These are phyloP conservation scores for Thoreauomyces humboldtii DNA, from an alignment of 192 early-diverging fungal species.

Conservation along the genomic window DNA sequence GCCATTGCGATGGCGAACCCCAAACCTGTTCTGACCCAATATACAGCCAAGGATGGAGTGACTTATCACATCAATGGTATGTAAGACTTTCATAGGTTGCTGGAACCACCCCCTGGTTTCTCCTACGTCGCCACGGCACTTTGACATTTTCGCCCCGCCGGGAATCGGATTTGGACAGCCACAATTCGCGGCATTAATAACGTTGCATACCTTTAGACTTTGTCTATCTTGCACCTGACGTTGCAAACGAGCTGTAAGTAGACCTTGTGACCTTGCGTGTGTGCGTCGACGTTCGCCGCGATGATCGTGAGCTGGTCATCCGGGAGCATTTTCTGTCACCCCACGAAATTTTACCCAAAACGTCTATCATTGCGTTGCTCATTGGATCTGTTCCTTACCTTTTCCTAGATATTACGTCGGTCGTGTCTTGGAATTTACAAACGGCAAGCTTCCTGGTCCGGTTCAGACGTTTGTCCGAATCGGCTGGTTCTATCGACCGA, in stretches of 20 bases:
- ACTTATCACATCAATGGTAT: slow-evolving; percentile 21
- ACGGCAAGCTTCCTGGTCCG: slow-evolving; percentile 25
- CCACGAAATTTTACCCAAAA: too few relatives aligned
- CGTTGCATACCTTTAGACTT: slow-evolving; percentile 50
- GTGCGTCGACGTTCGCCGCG: not conserved
- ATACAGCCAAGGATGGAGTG: slow-evolving; percentile 18
- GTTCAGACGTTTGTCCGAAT: slow-evolving; percentile 40
- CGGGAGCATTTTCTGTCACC: not conserved
- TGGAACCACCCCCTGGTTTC: not conserved
- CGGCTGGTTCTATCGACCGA: slow-evolving; percentile 63
- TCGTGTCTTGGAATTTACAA: slow-evolving; percentile 73
- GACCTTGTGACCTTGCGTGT: not conserved
- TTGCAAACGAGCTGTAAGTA: slow-evolving; percentile 65
- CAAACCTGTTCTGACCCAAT: slow-evolving; percentile 9
- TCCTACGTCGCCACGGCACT: not conserved
- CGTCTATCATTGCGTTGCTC: not conserved
- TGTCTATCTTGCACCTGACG: slow-evolving; percentile 73
- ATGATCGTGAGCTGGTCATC: not conserved
- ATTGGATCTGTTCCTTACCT: not conserved
- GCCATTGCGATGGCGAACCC: not conserved
- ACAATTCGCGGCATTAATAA: not conserved
- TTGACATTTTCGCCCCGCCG: not conserved
- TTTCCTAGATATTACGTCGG: slow-evolving; percentile 58
- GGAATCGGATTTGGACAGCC: not conserved
- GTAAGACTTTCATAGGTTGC: not conserved